Evolutionary conservation across 2,329 filamentous ascomycete genomes (phyloP).

Genomic region (Conoideocrella luteorostrata): DNA sequence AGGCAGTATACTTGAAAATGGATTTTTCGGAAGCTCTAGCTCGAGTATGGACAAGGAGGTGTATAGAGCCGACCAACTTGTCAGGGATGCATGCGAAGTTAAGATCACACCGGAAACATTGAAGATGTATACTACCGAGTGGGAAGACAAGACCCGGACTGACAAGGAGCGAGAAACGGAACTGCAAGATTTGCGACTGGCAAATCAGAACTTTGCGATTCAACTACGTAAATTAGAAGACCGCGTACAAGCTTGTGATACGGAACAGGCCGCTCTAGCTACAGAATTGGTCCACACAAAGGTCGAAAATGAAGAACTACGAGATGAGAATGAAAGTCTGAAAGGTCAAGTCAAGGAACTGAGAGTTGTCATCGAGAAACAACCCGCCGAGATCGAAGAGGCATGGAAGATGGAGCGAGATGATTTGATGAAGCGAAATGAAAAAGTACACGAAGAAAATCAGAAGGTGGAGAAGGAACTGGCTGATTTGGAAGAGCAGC

Average conservation of each 20-base stretch:
- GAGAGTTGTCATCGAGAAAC: slow-evolving; percentile 78
- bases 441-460: slow-evolving; percentile 92
- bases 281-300: slow-evolving; percentile 89
- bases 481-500: slow-evolving; percentile 82
- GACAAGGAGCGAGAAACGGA: slow-evolving; percentile 81
- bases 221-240: slow-evolving; percentile 83
- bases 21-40: slow-evolving; percentile 92
- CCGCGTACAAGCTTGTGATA: slow-evolving; percentile 79
- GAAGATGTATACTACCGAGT: slow-evolving; percentile 74
- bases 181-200: slow-evolving; percentile 63
- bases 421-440: slow-evolving; percentile 83
- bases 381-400: slow-evolving; percentile 81
- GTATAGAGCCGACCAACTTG: slow-evolving; percentile 87
- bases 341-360: slow-evolving; percentile 81
- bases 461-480: slow-evolving; percentile 80
- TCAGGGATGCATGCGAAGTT: slow-evolving; percentile 85
- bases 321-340: slow-evolving; percentile 83
- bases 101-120: slow-evolving; percentile 79
- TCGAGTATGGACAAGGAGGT: slow-evolving; percentile 90
- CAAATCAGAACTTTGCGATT: slow-evolving; percentile 60
- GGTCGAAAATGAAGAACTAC: slow-evolving; percentile 84
- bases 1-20: slow-evolving; percentile 89
- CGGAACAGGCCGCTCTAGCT: slow-evolving; percentile 83
- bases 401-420: slow-evolving; percentile 81
- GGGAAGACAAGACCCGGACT: slow-evolving; percentile 81